Evolutionary conservation across 2,329 filamentous ascomycete species (phyloP), one percentile per base, ranked within the genome.

Genomic region (Dothiorella sarmentorum): DNA sequence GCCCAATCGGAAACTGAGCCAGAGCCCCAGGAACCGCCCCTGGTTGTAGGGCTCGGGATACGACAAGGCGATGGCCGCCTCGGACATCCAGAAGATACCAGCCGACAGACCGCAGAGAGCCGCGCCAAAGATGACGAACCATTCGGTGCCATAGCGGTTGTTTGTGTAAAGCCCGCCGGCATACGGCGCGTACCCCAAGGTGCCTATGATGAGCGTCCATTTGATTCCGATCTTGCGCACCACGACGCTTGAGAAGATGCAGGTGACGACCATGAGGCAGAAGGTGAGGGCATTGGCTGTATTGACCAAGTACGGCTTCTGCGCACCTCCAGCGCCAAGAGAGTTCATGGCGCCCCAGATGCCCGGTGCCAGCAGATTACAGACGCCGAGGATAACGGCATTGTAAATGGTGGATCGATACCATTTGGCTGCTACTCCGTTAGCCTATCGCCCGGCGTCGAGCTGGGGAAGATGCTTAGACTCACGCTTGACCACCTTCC

Each of bases 61-160:
- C 0, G 84, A 80, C 18, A 90, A 82, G 0, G 87, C 87, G 59
- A 91, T 88, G 0, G 88, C 87, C 0, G 85, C 85, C 71, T 91
- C 88, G 0, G 87, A 83, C 78, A 85, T 85, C 88, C 88, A 91
- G 71, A 90, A 90, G 0, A 90, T 77, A 0, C 88, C 88, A 0
- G 88, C 87, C 0, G 84, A 86, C 29, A 89, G 78, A 17, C 87
- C 87, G 62, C 87, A 90, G 0, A 87, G 75, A 0, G 85, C 85
- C 0, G 85, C 86, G 0, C 87, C 88, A 7, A 90, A 71, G 0
- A 90, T 77, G 0, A 85, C 80, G 9, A 90, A 79, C 88, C 88
- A 91, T 63, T 86, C 81, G 0, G 74, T 83, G 1, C 85, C 85
- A 65, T 81, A 90, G 0, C 87, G 80, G 67, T 89, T 90, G 71